Evolutionary conservation across 2,329 filamentous ascomycete genomes (phyloP), one percentile per base, ranked within the genome.

Genomic region (Botryotinia calthae): DNA sequence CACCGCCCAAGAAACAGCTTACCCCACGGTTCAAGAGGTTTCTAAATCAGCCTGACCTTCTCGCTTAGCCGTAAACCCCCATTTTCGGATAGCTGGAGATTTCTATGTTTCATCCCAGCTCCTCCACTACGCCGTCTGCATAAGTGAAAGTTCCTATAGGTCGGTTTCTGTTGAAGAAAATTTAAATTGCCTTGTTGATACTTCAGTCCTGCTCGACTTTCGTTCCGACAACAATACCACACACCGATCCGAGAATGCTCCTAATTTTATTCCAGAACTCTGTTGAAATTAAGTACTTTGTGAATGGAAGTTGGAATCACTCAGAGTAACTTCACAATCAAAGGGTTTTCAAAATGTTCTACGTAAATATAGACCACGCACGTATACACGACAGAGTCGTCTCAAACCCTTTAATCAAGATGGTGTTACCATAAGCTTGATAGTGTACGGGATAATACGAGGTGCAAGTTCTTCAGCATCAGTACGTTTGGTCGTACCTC

Each of bases 371-470:
- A 25, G 14, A 40, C 22, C 9, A 61, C 28, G 37, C 9, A 61
- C 28, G 37, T 56, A 31, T 31, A 56, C n/a, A 42, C 28, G 16
- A 28, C n/a, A 46, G 40, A 70, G 31, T 46, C 51, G 25, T 40
- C 51, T 22, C 51, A 25, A 37, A 40, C 4, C 46, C 12, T 22
- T 14, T 16, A 56, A 61, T 31, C 34, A 56, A 31, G 34, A 12
- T 68, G n/a, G 65, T 68, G 65, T 44, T 4, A 68, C 65, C 16
- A 56, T 68, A 56, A 68, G 65, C 65, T 31, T 42, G 18, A 68
- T 68, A 37, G 56, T 68, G 22, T 44, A 68, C 65, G 65, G 65
- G 65, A 68, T 20, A 44, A 68, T 68, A 68, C 65, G 65, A 68
- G 65, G 65, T 68, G 48, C 64, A 68, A 68, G n/a, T 31, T 40